phyloP scores from a whole-genome alignment of 1,284 basidiomycete genomes.

The Ceratobasidium sp. region DNA sequence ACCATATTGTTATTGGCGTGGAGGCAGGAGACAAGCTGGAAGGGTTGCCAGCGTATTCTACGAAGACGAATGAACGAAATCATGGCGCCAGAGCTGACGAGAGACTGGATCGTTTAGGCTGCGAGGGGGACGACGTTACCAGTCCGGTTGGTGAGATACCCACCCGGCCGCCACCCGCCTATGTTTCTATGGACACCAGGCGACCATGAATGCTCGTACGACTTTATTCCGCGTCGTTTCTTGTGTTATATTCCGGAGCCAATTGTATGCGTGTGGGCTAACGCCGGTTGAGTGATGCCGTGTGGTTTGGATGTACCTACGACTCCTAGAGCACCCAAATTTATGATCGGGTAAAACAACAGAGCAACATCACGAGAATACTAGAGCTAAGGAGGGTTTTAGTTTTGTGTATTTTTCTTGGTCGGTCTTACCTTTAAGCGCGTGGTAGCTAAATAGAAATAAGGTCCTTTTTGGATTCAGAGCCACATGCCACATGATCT shows the following conservation, averaged over 20 bases:
- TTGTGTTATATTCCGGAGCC: neutral
- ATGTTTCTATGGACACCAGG: neutral
- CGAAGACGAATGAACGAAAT: neutral
- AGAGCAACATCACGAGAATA: too few relatives aligned
- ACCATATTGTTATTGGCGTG: neutral
- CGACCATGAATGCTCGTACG: neutral
- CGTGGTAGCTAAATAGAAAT: too few relatives aligned
- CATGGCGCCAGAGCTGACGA: neutral
- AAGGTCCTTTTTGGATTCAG: too few relatives aligned
- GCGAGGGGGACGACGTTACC: neutral
- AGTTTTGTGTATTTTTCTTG: too few relatives aligned
- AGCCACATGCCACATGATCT: too few relatives aligned
- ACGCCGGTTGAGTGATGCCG: too few relatives aligned
- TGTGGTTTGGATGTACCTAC: too few relatives aligned
- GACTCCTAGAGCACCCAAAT: too few relatives aligned
- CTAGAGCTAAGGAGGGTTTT: too few relatives aligned
- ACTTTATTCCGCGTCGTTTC: neutral
- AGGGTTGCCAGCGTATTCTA: neutral
- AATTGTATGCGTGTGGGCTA: too few relatives aligned
- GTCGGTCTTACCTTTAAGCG: too few relatives aligned
- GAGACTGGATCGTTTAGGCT: neutral
- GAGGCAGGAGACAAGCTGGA: neutral
- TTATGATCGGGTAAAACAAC: too few relatives aligned
- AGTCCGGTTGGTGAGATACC: neutral
- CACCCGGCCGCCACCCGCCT: neutral